phyloP scores from a whole-genome alignment of 495 filamentous ascomycete genomes.

The Parathielavia appendiculata region DNA sequence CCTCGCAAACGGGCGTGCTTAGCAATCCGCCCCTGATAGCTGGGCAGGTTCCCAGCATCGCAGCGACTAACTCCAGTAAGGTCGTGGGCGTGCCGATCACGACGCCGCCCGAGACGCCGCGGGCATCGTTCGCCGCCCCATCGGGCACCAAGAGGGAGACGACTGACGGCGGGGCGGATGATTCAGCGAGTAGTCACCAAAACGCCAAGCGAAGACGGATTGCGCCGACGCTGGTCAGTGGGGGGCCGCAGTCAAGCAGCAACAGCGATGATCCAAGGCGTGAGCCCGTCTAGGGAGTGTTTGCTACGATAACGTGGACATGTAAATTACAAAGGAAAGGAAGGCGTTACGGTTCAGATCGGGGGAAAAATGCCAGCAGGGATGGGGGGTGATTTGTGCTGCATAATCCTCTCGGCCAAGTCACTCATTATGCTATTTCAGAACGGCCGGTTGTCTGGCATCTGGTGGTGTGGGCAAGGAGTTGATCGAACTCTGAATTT shows the following conservation, averaged over 20 bases:
- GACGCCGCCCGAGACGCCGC: slow-evolving; percentile 77
- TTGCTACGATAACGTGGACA: not conserved
- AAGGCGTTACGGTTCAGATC: not conserved
- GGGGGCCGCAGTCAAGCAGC: not conserved
- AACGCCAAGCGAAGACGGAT: slow-evolving; percentile 66
- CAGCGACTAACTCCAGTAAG: slow-evolving; percentile 61
- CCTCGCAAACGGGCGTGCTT: slow-evolving; percentile 36
- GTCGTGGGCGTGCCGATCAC: slow-evolving; percentile 53
- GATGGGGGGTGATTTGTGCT: not conserved
- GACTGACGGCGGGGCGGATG: slow-evolving; percentile 47
- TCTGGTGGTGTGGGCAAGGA: not conserved
- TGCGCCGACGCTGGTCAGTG: slow-evolving; percentile 62
- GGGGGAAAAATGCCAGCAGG: not conserved
- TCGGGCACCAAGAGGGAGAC: slow-evolving; percentile 56
- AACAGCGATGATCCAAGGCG: slow-evolving; percentile 19
- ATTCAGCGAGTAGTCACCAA: slow-evolving; percentile 33
- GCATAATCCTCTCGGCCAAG: not conserved
- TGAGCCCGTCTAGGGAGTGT: slow-evolving; percentile 3
- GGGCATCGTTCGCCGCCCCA: slow-evolving; percentile 46
- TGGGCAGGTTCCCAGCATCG: slow-evolving; percentile 67
- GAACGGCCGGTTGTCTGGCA: not conserved
- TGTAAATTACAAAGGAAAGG: not conserved
- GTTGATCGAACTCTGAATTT: not conserved
- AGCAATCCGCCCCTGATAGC: slow-evolving; percentile 76
- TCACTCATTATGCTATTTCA: not conserved